Evolutionary conservation across 768 basidiomycete genomes (phyloP).

Genomic region (Agrocybe pediades): DNA sequence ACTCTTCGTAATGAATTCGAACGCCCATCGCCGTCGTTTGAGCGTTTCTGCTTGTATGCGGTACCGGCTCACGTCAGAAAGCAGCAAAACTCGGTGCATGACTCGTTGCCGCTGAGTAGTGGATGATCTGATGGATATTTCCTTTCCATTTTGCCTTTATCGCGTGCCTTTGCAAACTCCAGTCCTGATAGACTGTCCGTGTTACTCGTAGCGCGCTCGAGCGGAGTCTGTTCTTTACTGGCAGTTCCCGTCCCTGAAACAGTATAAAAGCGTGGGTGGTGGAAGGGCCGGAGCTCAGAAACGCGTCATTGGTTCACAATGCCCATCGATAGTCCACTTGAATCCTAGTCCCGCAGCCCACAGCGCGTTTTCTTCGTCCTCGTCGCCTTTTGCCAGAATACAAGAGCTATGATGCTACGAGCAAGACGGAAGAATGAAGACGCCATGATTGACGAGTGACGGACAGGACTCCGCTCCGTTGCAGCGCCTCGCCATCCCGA

Average conservation of each 20-base stretch:
- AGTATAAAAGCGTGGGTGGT: background rate
- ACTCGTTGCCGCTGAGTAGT: background rate
- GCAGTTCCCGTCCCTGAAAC: background rate
- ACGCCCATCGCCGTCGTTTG: constrained; percentile 8
- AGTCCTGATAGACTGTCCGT: background rate
- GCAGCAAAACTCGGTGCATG: background rate
- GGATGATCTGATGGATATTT: background rate
- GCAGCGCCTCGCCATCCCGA: background rate
- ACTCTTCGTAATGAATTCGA: constrained; percentile 13
- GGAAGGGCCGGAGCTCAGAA: background rate
- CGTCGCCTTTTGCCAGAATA: background rate
- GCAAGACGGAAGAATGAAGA: background rate
- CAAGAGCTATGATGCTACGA: background rate
- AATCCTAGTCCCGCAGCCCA: no score
- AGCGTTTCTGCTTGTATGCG: background rate
- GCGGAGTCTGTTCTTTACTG: background rate
- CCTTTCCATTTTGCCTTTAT: background rate
- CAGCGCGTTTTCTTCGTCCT: background rate
- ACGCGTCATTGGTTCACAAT: no score
- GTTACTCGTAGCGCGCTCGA: background rate
- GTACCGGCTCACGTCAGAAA: background rate
- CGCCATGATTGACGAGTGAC: background rate
- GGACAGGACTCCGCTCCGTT: background rate
- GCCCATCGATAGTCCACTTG: no score
- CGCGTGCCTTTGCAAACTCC: background rate